Evolutionary conservation across 1,284 basidiomycete species (phyloP).

Genomic region (Irpex sp.): DNA sequence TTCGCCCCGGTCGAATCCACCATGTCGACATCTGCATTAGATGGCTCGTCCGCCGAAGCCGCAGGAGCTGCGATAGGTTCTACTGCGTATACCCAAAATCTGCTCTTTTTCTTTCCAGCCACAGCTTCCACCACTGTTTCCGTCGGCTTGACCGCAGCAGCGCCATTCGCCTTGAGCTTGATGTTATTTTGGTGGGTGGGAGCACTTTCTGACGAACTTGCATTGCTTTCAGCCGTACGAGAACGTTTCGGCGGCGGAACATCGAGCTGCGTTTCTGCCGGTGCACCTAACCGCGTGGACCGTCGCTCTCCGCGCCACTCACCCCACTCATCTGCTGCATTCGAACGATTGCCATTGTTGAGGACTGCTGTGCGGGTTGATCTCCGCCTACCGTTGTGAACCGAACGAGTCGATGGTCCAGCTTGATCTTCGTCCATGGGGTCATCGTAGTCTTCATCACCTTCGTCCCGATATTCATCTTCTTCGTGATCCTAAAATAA

Average conservation of each 20-base stretch:
- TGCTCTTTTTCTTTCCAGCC: constrained; percentile 74
- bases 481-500: constrained; percentile 60
- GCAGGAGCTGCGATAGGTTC: constrained; percentile 46
- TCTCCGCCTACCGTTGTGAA: constrained; percentile 45
- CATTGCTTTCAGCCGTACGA: constrained; percentile 66
- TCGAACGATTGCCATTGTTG: constrained; percentile 50
- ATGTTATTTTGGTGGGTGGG: constrained; percentile 30
- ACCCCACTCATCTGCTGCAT: constrained; percentile 43
- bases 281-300: constrained; percentile 60
- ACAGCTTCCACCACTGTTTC: constrained; percentile 70
- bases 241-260: constrained; percentile 60
- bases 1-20: constrained; percentile 19
- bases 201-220: constrained; percentile 48
- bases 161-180: constrained; percentile 37
- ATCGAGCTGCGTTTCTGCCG: constrained; percentile 46
- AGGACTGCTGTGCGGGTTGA: constrained; percentile 46
- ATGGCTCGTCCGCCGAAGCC: constrained; percentile 5
- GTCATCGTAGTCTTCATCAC: constrained; percentile 55
- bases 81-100: constrained; percentile 80
- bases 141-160: constrained; percentile 59
- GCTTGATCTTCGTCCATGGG: constrained; percentile 44
- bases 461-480: constrained; percentile 61
- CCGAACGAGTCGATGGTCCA: constrained; percentile 31
- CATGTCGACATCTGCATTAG: constrained; percentile 9
- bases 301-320: constrained; percentile 73